These are phyloP conservation scores for Diaporthe nobilis DNA, from an alignment of 2,329 filamentous ascomycete species.

Conservation along the genomic window DNA sequence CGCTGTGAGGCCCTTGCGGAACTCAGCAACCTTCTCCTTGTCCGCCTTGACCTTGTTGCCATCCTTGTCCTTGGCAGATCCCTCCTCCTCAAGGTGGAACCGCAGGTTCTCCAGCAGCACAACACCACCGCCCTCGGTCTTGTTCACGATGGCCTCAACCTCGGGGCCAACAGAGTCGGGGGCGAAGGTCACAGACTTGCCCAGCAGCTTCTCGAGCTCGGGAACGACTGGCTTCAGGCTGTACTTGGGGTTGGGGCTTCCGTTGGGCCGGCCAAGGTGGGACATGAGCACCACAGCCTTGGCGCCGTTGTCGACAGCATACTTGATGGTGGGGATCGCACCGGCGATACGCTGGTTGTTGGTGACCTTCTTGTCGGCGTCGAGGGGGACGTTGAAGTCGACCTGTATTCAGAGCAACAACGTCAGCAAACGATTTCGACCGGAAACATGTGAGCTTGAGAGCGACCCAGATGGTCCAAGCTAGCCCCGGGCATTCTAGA, in stretches of 20 bases:
- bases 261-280: slow-evolving; percentile 95
- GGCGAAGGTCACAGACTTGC: slow-evolving; percentile 88
- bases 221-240: slow-evolving; percentile 91
- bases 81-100: slow-evolving; percentile 98
- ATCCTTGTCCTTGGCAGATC: slow-evolving; percentile 91
- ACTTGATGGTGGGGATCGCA: slow-evolving; percentile 94
- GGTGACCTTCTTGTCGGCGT: slow-evolving; percentile 92
- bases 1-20: slow-evolving; percentile 94
- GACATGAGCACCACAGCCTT: slow-evolving; percentile 98
- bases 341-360: slow-evolving; percentile 99
- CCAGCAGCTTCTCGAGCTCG: slow-evolving; percentile 91
- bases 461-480: neutral
- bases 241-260: slow-evolving; percentile 92
- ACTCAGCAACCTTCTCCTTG: slow-evolving; percentile 90
- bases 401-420: slow-evolving; percentile 69
- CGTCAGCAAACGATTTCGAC: slow-evolving; percentile 44
- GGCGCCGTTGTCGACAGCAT: slow-evolving; percentile 90
- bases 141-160: slow-evolving; percentile 90
- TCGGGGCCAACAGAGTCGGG: slow-evolving; percentile 91
- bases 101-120: slow-evolving; percentile 97
- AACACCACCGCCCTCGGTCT: slow-evolving; percentile 84
- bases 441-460: neutral
- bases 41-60: slow-evolving; percentile 99
- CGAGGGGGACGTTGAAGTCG: slow-evolving; percentile 99
- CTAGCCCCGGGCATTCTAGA: neutral